Evolutionary conservation across 2,329 filamentous ascomycete species (phyloP), one percentile per base, ranked within the genome.

Genomic region (Diaporthe sp.): DNA sequence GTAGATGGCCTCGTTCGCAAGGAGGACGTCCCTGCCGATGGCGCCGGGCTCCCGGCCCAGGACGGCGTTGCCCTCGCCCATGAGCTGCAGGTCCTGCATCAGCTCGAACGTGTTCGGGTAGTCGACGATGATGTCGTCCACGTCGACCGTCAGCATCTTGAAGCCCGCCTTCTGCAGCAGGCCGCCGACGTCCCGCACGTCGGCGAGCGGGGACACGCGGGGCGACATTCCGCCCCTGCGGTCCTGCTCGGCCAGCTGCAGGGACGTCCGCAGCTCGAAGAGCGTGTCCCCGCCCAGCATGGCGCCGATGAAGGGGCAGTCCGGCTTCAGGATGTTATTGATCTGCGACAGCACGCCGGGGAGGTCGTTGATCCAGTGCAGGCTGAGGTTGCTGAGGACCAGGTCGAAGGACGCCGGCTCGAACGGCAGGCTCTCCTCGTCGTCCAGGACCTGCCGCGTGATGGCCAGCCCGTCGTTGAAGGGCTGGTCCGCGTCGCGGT

Each of bases 351-450:
- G 89, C 15, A 97, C 87, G 1, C 93, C 94, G 0, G 97, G 97
- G 7, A 99, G 90, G 83, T 99, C 95, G 82, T 99, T 99, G 87
- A 98, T 94, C 97, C 97, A 99, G 84, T 99, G 97, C 82, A 99
- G 87, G 74, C 94, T 96, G 75, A 98, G 86, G 73, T 94, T 97
- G 81, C 95, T 97, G 76, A 99, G 87, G 15, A 98, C 94, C 8
- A 97, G 91, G 82, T 98, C 96, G 82, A 98, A 98, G 4, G 92
- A 91, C 77, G 92, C 90, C 6, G 93, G 86, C 64, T 90, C 90
- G 82, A 93, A 98, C 0, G 95, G 95, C 0, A 98, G 86, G 3
- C 90, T 89, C 82, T 96, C 92, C 69, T 93, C 91, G 77, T 93
- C 90, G 0, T 89, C 84, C n/a, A 98, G 87, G 6, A 98, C 92